Conservation (phyloP, 345 rosid species). For the Eucalyptus cloeziana region DNA sequence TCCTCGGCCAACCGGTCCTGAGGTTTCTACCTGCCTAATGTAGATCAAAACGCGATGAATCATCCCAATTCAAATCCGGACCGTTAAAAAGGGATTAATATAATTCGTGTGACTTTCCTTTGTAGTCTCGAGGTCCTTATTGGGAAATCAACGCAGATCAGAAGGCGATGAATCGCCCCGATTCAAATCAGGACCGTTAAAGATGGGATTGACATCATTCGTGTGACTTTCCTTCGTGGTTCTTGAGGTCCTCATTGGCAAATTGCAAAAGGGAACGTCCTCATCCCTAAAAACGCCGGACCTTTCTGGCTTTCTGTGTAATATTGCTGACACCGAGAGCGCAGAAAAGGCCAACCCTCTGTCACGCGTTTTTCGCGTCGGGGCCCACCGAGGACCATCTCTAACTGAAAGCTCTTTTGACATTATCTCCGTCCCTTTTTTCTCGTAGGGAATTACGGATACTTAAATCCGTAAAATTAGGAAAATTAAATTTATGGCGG, state of each 20-base stretch:
- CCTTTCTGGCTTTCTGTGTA: background rate
- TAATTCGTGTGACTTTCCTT: background rate
- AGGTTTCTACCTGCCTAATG: background rate
- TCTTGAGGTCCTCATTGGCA: background rate
- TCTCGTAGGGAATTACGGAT: background rate
- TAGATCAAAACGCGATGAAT: background rate
- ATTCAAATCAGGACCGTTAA: background rate
- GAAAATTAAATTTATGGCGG: background rate
- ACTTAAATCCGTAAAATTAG: background rate
- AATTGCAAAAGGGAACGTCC: background rate
- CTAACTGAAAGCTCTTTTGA: background rate
- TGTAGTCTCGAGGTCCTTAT: background rate
- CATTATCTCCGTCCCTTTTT: background rate
- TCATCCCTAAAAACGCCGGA: background rate
- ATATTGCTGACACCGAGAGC: background rate
- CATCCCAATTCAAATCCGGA: background rate
- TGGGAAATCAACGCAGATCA: background rate
- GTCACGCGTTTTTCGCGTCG: background rate
- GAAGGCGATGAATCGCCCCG: background rate
- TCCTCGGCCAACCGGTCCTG: accelerated
- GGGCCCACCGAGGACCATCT: background rate
- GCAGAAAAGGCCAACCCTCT: background rate
- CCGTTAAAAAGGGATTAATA: background rate
- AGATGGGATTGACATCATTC: accelerated
- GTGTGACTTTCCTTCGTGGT: background rate